Evolutionary conservation across 108 stramenopile genomes (phyloP).

Genomic region (Nitzschia inconspicua): DNA sequence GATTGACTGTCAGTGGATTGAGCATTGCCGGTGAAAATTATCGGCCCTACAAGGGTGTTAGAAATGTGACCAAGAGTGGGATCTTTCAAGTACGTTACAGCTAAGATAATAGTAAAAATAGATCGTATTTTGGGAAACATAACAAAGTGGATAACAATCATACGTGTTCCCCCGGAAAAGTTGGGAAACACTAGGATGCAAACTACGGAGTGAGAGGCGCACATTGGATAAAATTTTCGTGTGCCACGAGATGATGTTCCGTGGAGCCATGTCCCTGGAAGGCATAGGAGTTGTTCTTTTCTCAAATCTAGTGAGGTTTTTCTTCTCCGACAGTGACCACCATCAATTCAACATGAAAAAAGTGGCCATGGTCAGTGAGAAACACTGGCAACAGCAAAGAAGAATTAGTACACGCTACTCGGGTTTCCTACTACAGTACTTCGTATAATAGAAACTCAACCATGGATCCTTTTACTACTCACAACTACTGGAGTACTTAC

Average conservation of each 20-base stretch:
- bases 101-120: conserved; percentile 1
- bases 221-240: background rate
- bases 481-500: too few species aligned
- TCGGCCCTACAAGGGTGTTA: conserved; percentile 96
- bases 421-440: background rate
- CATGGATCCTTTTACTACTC: too few species aligned
- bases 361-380: too few species aligned
- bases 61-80: conserved; percentile 85
- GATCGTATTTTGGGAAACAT: background rate
- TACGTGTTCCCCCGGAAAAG: background rate
- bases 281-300: too few species aligned
- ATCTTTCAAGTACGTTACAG: conserved; percentile 80
- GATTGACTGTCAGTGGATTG: conserved; percentile 88
- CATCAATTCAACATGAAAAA: too few species aligned
- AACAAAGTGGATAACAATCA: background rate
- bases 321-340: too few species aligned
- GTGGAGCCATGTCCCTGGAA: background rate
- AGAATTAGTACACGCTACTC: too few species aligned
- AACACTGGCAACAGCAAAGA: too few species aligned
- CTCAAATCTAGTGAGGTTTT: too few species aligned
- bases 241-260: background rate
- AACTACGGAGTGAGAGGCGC: background rate
- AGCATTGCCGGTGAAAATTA: conserved; percentile 90
- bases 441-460: too few species aligned
- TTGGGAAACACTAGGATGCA: background rate